Conservation (phyloP, 257 asterid genomes). For the Prunella vulgaris region DNA sequence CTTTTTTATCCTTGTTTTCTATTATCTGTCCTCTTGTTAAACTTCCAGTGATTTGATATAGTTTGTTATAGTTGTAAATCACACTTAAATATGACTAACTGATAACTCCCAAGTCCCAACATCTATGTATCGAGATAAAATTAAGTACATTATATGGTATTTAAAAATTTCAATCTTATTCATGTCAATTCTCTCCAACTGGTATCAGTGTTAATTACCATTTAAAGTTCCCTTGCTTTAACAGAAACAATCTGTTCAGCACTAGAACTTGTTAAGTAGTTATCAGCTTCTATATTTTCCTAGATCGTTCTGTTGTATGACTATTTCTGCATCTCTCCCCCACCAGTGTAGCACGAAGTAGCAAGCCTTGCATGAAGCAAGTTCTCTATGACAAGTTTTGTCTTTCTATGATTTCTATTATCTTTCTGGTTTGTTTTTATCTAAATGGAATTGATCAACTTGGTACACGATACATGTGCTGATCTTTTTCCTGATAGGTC, state of each 20-base stretch:
- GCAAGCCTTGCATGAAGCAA: background rate
- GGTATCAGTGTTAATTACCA: background rate
- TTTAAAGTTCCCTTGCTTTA: background rate
- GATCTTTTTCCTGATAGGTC: too few relatives aligned
- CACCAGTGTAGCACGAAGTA: background rate
- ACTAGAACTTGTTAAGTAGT: too few relatives aligned
- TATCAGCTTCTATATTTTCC: background rate
- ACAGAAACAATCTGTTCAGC: background rate
- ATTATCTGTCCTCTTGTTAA: background rate
- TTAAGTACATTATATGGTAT: slow-evolving; percentile 9
- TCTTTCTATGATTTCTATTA: background rate
- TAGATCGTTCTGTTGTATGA: background rate
- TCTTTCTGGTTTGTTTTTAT: background rate
- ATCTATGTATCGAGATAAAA: background rate
- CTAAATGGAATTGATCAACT: too few relatives aligned
- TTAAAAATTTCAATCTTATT: background rate
- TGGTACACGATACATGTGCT: too few relatives aligned
- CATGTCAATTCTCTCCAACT: background rate
- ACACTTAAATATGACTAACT: background rate
- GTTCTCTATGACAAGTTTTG: background rate
- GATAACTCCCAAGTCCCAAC: background rate
- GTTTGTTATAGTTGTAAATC: background rate
- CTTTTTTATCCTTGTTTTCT: background rate
- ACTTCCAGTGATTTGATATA: too few relatives aligned
- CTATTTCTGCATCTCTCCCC: background rate